phyloP scores from a whole-genome alignment of 352 stramenopile genomes.

The Phytopythium montanum region DNA sequence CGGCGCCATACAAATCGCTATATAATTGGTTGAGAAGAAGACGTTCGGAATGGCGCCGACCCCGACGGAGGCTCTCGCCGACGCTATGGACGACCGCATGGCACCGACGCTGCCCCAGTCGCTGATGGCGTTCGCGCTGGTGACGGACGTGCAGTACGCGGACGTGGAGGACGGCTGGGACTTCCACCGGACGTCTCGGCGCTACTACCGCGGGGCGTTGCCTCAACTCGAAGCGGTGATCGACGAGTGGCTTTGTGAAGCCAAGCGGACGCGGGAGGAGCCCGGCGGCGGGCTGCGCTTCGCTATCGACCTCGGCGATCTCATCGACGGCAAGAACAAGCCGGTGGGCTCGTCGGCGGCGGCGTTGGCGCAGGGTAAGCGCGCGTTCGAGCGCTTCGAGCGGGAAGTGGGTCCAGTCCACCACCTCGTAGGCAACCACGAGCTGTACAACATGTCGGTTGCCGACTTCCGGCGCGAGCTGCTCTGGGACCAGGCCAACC shows the following conservation, averaged over 20 bases:
- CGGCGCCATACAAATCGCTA: not conserved
- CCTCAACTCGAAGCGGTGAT: conserved; percentile 38
- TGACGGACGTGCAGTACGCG: conserved; percentile 82
- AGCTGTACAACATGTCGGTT: conserved; percentile 78
- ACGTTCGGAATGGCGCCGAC: not conserved
- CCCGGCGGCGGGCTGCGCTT: conserved; percentile 35
- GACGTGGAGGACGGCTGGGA: conserved; percentile 80
- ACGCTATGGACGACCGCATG: conserved; percentile 4
- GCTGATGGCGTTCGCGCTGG: conserved; percentile 59
- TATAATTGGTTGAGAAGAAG: conserved; percentile 1
- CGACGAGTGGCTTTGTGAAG: conserved; percentile 45
- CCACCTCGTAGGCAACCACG: conserved; percentile 82
- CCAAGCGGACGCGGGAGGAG: conserved; percentile 9
- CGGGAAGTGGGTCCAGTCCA: conserved; percentile 41
- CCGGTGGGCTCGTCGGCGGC: conserved; percentile 32
- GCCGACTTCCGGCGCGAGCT: conserved; percentile 41
- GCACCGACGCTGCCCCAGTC: conserved; percentile 2
- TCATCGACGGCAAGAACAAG: conserved; percentile 80
- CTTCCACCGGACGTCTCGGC: conserved; percentile 57
- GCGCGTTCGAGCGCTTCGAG: conserved; percentile 42
- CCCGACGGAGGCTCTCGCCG: not conserved
- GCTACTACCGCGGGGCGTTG: conserved; percentile 73
- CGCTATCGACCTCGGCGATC: conserved; percentile 74
- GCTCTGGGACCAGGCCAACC: conserved; percentile 13
- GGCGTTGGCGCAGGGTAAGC: conserved; percentile 38